Conservation (phyloP, 2,329 filamentous ascomycete species). For the Exserohilum turcica region DNA sequence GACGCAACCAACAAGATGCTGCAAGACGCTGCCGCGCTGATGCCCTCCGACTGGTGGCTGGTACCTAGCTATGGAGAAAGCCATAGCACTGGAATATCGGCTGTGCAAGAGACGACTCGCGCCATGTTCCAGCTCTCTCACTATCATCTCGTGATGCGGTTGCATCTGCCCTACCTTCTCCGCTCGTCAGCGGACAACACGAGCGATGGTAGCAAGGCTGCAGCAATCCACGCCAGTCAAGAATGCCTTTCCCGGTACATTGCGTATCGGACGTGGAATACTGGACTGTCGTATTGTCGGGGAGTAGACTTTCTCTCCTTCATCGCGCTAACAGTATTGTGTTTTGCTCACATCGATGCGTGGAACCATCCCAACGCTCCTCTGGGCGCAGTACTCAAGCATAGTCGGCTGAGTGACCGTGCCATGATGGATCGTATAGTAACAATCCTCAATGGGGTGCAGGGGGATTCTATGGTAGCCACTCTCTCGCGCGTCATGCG, state of each 20-base stretch:
- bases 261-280: slow-evolving; percentile 15
- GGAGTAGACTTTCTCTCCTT: slow-evolving; percentile 25
- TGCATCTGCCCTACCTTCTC: slow-evolving; percentile 28
- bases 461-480: slow-evolving; percentile 13
- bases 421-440: slow-evolving; percentile 21
- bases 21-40: slow-evolving; percentile 14
- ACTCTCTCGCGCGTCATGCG: slow-evolving; percentile 14
- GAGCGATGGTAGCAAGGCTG: slow-evolving; percentile 21
- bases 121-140: slow-evolving; percentile 22
- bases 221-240: slow-evolving; percentile 22
- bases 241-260: slow-evolving; percentile 21
- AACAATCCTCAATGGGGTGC: slow-evolving; percentile 13
- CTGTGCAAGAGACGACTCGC: slow-evolving; percentile 12
- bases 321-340: slow-evolving; percentile 23
- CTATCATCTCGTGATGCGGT: slow-evolving; percentile 18
- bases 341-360: slow-evolving; percentile 21
- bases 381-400: slow-evolving; percentile 7
- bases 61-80: slow-evolving; percentile 14
- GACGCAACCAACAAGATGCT: slow-evolving; percentile 28
- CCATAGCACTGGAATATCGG: too few species aligned
- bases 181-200: slow-evolving; percentile 10
- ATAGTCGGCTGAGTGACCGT: slow-evolving; percentile 18
- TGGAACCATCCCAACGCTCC: background rate
- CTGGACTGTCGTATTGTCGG: slow-evolving; percentile 17
- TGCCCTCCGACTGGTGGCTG: slow-evolving; percentile 33